Base-by-base conservation (phyloP, 2,329 filamentous ascomycete species). In the Trichoderma endophyticum region DNA sequence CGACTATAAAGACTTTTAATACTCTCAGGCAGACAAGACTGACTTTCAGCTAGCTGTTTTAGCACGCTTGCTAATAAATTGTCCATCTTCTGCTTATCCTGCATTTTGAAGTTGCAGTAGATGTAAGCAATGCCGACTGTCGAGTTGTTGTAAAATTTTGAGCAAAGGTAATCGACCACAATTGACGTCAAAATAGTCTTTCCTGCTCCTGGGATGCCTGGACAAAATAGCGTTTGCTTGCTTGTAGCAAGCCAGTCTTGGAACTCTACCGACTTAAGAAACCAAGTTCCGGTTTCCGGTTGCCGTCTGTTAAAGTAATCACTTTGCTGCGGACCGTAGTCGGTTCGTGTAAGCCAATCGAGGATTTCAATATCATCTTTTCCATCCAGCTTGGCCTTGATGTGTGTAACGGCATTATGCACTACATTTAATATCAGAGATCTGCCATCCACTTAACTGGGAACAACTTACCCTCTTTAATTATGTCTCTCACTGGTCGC, bases 111-210 rank as follows among this genome's bases (percentile, higher is more conserved):
- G 30, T 59, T 80, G 76, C 81, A 85, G 65, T 85, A 88, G 0
- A 86, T 26, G 34, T 83, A 87, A 0, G 81, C 83, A n/a, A 88
- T 77, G 0, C 81, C 81, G 28, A 82, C 54, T 1, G 8, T 70
- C 0, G 18, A 1, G 18, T 80, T 73, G 2, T 77, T 4, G 3
- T 24, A 24, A 24, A 54, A 54, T 11, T 48, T 36, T 2, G 39
- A 70, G 4, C 15, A 18, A 1, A 88, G 77, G 30, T 85, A 18
- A 3, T 87, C 78, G 0, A 87, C 74, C 0, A 84, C 79, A 14
- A 83, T 81, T 0, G 84, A 80, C 0, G 83, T 76, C 0, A 85
- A 64, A 6, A 86, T 84, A 0, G 84, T 87, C 75, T 87, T 88
- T 4, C 85, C 84, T 0, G 84, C 82, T 4, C 85, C 84, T 0